A percentile compares a stretch with the other conserved stretches of the same genome.
Conservation (phyloP, 2,329 filamentous ascomycete genomes). For the Podosphaera fusca region DNA sequence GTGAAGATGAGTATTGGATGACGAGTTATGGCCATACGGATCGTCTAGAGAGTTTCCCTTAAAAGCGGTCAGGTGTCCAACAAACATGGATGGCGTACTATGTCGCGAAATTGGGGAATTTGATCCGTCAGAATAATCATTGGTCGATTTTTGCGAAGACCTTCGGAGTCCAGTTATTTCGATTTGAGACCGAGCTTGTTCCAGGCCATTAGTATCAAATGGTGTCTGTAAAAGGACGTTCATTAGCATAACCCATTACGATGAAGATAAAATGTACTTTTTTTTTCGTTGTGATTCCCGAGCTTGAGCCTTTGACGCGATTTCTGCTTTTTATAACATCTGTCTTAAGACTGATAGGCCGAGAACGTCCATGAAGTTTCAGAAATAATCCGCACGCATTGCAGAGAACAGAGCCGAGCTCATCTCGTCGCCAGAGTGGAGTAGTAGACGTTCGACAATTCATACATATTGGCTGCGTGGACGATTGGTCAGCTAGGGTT, state of each 20-base stretch:
- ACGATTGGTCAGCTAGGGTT: conserved; percentile 29
- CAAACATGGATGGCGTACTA: conserved; percentile 53
- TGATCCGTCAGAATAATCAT: conserved; percentile 50
- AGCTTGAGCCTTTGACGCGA: conserved; percentile 69
- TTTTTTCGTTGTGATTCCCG: conserved; percentile 55
- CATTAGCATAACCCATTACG: conserved; percentile 5
- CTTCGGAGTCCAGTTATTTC: conserved; percentile 34
- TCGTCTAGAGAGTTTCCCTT: conserved; percentile 46
- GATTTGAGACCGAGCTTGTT: conserved; percentile 30
- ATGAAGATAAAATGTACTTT: conserved; percentile 34
- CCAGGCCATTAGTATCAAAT: conserved; percentile 33
- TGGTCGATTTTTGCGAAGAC: conserved; percentile 46
- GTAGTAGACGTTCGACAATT: conserved; percentile 94
- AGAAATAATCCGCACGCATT: conserved; percentile 96
- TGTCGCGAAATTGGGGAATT: conserved; percentile 62
- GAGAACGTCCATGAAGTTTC: conserved; percentile 81
- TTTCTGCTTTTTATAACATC: conserved; percentile 99
- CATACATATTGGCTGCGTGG: conserved; percentile 77
- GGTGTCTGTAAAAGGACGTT: conserved; percentile 13
- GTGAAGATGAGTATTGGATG: conserved; percentile 25
- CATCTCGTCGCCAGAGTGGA: conserved; percentile 90
- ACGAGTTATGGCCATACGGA: conserved; percentile 35
- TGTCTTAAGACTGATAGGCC: conserved; percentile 91
- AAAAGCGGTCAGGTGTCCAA: conserved; percentile 57
- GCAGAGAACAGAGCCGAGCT: conserved; percentile 85